A percentile compares a stretch with the other conserved stretches of the same genome.
Evolutionary conservation across 495 filamentous ascomycete genomes (phyloP).

Genomic region (Aspergillus egyptiacus): DNA sequence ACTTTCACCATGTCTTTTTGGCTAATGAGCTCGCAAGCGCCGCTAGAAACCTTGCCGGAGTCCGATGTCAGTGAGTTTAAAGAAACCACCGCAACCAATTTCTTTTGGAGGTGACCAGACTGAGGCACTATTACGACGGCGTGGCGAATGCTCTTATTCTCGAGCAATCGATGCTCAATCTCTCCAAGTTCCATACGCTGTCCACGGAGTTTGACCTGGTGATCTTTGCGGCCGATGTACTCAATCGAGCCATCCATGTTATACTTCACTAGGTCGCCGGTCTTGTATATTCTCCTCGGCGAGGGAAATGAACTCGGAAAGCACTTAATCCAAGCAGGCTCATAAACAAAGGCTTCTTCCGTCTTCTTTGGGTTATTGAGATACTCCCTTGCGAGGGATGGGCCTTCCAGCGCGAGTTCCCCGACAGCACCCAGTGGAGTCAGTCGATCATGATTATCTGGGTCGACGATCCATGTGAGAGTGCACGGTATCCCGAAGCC

Average conservation of each 20-base stretch:
- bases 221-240: slow-evolving; percentile 56
- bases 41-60: slow-evolving; percentile 28
- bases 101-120: slow-evolving; percentile 32
- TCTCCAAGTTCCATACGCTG: slow-evolving; percentile 60
- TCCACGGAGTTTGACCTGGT: slow-evolving; percentile 62
- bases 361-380: slow-evolving; percentile 49
- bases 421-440: slow-evolving; percentile 49
- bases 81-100: slow-evolving; percentile 41
- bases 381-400: slow-evolving; percentile 46
- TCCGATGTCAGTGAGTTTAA: slow-evolving; percentile 27
- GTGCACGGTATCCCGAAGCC: slow-evolving; percentile 42
- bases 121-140: slow-evolving; percentile 44
- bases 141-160: slow-evolving; percentile 33
- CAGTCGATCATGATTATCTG: slow-evolving; percentile 41
- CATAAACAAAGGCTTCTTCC: slow-evolving; percentile 38
- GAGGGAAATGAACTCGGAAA: slow-evolving; percentile 19
- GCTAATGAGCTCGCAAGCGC: slow-evolving; percentile 33
- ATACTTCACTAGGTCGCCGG: slow-evolving; percentile 50
- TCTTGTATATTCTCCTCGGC: slow-evolving; percentile 39
- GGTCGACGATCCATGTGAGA: slow-evolving; percentile 51
- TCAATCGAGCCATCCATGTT: slow-evolving; percentile 47
- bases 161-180: slow-evolving; percentile 38
- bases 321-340: slow-evolving; percentile 31
- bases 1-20: slow-evolving; percentile 18
- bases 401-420: slow-evolving; percentile 48